Percentiles rank a stretch among this genome's conserved stretches.
phyloP scores from a whole-genome alignment of 441 rosid genomes.

The Arabidopsis hybrid region DNA sequence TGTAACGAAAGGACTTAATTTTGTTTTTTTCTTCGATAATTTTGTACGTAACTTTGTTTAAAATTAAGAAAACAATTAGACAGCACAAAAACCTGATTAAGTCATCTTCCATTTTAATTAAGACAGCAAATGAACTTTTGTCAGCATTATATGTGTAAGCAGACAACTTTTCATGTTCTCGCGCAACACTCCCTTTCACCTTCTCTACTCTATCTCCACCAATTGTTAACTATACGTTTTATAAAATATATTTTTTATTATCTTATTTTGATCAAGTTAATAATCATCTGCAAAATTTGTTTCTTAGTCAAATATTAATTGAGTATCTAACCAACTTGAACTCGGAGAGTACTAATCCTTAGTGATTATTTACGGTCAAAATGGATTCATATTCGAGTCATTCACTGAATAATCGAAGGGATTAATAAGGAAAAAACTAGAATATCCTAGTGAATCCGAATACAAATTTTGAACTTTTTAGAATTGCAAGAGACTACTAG shows the following conservation, averaged over 20 bases:
- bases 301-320: constrained; percentile 17
- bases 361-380: not conserved
- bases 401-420: not conserved
- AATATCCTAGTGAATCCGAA: not conserved
- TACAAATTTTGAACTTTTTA: not conserved
- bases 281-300: constrained; percentile 11
- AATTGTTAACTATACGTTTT: not conserved
- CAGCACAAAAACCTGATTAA: constrained; percentile 43
- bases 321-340: constrained; percentile 11
- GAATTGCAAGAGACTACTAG: not conserved
- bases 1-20: constrained; percentile 40
- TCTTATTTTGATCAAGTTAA: constrained; percentile 5
- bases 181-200: constrained; percentile 37
- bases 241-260: not conserved
- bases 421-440: not conserved
- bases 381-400: not conserved
- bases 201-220: constrained; percentile 33
- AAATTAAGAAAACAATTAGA: constrained; percentile 35
- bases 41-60: constrained; percentile 34
- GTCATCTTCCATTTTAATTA: constrained; percentile 41
- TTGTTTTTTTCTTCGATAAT: constrained; percentile 24
- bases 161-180: constrained; percentile 48
- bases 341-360: not conserved
- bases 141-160: constrained; percentile 44
- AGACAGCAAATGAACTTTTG: constrained; percentile 22